These are phyloP conservation scores for Rhodamnia rubescens DNA, from an alignment of 345 rosid species.

Conservation along the genomic window DNA sequence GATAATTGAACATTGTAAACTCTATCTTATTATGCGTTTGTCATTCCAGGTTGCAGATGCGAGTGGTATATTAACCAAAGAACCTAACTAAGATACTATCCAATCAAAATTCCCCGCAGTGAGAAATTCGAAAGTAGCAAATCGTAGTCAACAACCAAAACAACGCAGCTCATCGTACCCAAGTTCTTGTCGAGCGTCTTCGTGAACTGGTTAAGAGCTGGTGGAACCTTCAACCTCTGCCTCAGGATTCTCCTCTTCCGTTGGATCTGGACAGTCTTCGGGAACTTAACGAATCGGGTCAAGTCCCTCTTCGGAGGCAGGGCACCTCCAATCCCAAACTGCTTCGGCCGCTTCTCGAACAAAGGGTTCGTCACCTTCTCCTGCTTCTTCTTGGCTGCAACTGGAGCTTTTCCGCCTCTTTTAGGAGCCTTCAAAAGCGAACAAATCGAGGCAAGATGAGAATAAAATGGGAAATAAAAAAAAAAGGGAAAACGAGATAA, in stretches of 20 bases:
- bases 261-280: constrained; percentile 58
- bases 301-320: constrained; percentile 83
- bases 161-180: constrained; percentile 14
- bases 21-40: background rate
- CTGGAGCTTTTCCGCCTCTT: constrained; percentile 30
- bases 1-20: background rate
- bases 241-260: constrained; percentile 76
- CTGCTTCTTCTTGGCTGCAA: constrained; percentile 43
- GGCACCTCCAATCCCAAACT: constrained; percentile 83
- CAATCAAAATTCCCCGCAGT: background rate
- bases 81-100: background rate
- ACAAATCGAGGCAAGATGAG: background rate
- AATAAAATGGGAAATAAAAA: background rate
- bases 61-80: background rate
- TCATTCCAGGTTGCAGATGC: background rate
- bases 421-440: constrained; percentile 29
- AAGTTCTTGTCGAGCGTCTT: constrained; percentile 86
- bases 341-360: constrained; percentile 79
- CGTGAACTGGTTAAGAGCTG: constrained; percentile 78
- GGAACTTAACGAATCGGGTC: constrained; percentile 66
- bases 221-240: constrained; percentile 87
- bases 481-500: background rate
- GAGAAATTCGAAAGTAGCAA: background rate
- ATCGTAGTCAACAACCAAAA: background rate
- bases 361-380: constrained; percentile 67